Evolutionary conservation across 2,329 filamentous ascomycete genomes (phyloP), one percentile per base, ranked within the genome.

Genomic region (Pyricularia sp.): DNA sequence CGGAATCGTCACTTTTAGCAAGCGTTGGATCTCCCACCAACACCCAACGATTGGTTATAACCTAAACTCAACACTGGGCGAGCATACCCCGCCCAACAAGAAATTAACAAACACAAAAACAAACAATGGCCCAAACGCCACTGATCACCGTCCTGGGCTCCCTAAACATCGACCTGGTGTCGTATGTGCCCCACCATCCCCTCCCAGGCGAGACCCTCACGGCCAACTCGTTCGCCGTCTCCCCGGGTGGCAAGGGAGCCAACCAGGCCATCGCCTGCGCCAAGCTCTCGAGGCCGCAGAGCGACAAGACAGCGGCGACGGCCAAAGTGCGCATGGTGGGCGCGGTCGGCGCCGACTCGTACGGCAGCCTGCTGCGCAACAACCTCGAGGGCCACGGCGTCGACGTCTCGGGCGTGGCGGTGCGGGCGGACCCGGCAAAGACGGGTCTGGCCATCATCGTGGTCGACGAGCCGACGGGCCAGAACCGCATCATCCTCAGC

Each of bases 201-300:
- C 81, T 85, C 1, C 89, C 91, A 0, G 95, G 94, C 73, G 94
- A 99, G 81, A 98, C 94, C 2, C 85, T 98, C 67, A 94, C 92
- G 2, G 87, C 92, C 65, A 88, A 83, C 72, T 88, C 88, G 25
- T 97, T 97, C 81, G 85, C 85, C 76, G 92, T 90, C 50, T 93
- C 91, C 63, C 90, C 91, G 33, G 95, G 94, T 74, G 94, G 95
- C 69, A 99, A 99, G 81, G 94, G 94, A 72, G 93, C 94, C 70
- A 98, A 98, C 82, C 94, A 98, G 82, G 94, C 93, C 70, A 92
- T 97, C 69, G 93, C 93, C 28, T 93, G 91, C 80, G 92, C 90
- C 67, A 92, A 94, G 71, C 86, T 96, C 67, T 95, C 92, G 0
- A 86, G 90, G 65, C 76, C 83, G 31, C 82, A 81, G 73, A 76